These are phyloP conservation scores for Rhizoclosmatium sp. DNA, from an alignment of 192 early-diverging fungal species.

Conservation along the genomic window DNA sequence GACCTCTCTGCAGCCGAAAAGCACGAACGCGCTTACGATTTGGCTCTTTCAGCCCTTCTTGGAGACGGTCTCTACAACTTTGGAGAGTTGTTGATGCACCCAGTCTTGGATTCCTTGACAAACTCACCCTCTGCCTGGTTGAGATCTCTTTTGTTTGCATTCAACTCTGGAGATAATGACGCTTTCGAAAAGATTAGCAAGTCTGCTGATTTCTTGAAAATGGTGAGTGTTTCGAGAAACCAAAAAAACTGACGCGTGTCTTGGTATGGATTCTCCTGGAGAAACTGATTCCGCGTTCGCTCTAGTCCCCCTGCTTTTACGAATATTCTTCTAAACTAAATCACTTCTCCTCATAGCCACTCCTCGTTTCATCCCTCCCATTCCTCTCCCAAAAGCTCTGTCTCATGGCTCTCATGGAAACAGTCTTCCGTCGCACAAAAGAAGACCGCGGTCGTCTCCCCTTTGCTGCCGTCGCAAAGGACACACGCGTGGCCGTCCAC, in stretches of 20 bases:
- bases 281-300: too few species aligned
- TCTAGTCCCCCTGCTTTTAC: not conserved
- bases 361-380: slow-evolving; percentile 77
- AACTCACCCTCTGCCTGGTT: slow-evolving; percentile 89
- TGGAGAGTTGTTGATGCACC: slow-evolving; percentile 96
- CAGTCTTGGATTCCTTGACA: slow-evolving; percentile 79
- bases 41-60: slow-evolving; percentile 88
- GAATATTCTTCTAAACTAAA: not conserved
- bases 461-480: slow-evolving; percentile 82
- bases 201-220: slow-evolving; percentile 70
- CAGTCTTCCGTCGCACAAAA: slow-evolving; percentile 84
- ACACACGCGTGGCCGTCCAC: slow-evolving; percentile 77
- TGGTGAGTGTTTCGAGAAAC: slow-evolving; percentile 45
- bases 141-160: slow-evolving; percentile 82
- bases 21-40: slow-evolving; percentile 89
- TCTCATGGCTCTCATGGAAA: slow-evolving; percentile 95
- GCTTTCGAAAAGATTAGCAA: slow-evolving; percentile 80
- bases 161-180: slow-evolving; percentile 94
- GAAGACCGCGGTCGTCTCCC: slow-evolving; percentile 77
- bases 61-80: slow-evolving; percentile 99
- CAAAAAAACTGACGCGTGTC: not conserved
- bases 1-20: slow-evolving; percentile 80
- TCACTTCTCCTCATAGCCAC: slow-evolving; percentile 59
- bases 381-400: slow-evolving; percentile 95
- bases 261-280: too few species aligned